Evolutionary conservation across 192 early-diverging fungal genomes (phyloP), one percentile per base, ranked within the genome.

Genomic region (Coemansia sp.): DNA sequence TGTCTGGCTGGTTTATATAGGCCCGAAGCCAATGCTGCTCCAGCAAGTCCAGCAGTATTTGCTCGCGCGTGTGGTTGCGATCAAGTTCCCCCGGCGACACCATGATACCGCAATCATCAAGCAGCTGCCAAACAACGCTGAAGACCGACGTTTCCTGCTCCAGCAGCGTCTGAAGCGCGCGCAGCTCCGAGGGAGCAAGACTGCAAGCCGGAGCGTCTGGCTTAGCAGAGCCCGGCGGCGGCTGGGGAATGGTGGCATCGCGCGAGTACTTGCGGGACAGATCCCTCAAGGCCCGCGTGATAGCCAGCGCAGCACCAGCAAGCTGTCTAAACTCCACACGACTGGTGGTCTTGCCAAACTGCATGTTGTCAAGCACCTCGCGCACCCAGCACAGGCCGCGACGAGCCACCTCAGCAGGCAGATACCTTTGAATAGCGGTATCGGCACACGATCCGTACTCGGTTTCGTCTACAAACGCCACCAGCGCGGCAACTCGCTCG

Each of bases 61-160:
- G 76, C 57, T 52, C 44, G 0, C 76, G 64, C 23, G 70, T 56
- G 26, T 23, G 5, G 13, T 41, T 54, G 38, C 71, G 69, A n/a
- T 74, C 76, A 49, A 83, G 66, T 62, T 78, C 81, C 15, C 69
- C 76, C 0, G 81, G 81, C n/a, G 76, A 75, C 26, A 83, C 76
- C 81, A 83, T 74, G 38, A 83, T 52, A 10, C 61, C 72, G 32
- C 67, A 76, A 19, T 83, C 81, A 9, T 37, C 70, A 40, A 83
- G 64, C 19, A 83, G 69, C 72, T 75, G 75, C 81, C 76, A 78
- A 53, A 71, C 68, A 1, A 70, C 69, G n/a, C 75, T 45, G 19
- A 82, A 32, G 0, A 56, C 65, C 16, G 48, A 44, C 13, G 63
- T 49, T 48, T 82, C 74, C n/a, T 37, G 42, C 6, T 60, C 37